Conservation (phyloP, 148 eudicot genomes). For the Beta vulgaris region DNA sequence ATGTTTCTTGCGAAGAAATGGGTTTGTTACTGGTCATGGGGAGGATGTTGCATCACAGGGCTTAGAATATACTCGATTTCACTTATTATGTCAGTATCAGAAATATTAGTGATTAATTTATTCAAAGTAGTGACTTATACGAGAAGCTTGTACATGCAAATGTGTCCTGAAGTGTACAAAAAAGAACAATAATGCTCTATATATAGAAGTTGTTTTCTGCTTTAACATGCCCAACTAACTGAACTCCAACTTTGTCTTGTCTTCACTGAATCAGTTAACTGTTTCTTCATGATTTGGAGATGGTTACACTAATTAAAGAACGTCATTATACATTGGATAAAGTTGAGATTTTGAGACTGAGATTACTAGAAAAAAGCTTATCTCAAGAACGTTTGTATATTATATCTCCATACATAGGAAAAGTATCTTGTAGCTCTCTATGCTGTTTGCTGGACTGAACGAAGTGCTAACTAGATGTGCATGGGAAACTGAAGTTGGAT, state of each 20-base stretch:
- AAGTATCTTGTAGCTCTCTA: constrained; percentile 8
- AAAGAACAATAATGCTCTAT: neutral
- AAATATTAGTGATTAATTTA: neutral
- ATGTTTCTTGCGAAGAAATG: neutral
- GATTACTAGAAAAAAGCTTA: constrained; percentile 11
- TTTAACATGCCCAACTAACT: neutral
- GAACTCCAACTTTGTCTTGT: neutral
- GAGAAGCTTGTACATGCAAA: constrained; percentile 8
- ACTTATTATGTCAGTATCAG: too few species aligned
- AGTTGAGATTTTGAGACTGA: constrained; percentile 14
- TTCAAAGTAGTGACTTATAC: constrained; percentile 1
- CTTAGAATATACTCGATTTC: neutral
- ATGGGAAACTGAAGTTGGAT: constrained; percentile 8
- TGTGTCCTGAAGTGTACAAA: constrained; percentile 6
- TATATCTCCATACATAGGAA: constrained; percentile 12
- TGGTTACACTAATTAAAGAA: neutral
- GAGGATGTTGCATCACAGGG: neutral
- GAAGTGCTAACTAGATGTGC: neutral
- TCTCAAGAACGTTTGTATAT: constrained; percentile 14
- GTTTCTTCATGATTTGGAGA: neutral
- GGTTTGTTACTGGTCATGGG: neutral
- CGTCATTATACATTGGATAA: neutral
- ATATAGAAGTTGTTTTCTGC: neutral
- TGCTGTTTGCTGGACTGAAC: constrained; percentile 14
- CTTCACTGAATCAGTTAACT: constrained; percentile 3